Conservation (phyloP, 2,329 filamentous ascomycete species). For the Aspergillus novofumigatus region DNA sequence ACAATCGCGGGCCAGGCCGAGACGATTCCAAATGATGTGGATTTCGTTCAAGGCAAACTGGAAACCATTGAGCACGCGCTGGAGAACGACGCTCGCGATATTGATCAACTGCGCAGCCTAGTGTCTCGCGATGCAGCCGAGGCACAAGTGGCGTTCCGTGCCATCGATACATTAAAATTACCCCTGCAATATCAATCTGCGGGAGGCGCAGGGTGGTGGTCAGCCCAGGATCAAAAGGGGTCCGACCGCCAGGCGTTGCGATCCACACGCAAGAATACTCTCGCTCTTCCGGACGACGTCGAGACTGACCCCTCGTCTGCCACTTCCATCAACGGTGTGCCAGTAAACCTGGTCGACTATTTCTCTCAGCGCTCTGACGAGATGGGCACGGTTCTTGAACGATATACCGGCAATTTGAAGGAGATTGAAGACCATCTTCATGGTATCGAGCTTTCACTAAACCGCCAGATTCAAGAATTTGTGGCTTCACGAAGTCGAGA, state of each 20-base stretch:
- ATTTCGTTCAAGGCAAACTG: slow-evolving; percentile 58
- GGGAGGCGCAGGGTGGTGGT: slow-evolving; percentile 37
- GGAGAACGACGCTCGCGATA: slow-evolving; percentile 59
- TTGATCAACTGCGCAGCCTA: slow-evolving; percentile 53
- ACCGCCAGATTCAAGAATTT: slow-evolving; percentile 58
- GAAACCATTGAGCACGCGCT: slow-evolving; percentile 61
- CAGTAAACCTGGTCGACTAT: slow-evolving; percentile 59
- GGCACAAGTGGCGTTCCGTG: slow-evolving; percentile 67
- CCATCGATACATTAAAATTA: slow-evolving; percentile 69
- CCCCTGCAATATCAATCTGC: slow-evolving; percentile 60
- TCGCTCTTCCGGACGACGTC: slow-evolving; percentile 46
- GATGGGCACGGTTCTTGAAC: slow-evolving; percentile 55
- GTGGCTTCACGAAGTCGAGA: slow-evolving; percentile 39
- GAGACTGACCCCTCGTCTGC: slow-evolving; percentile 36
- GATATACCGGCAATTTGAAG: slow-evolving; percentile 55
- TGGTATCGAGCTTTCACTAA: slow-evolving; percentile 57
- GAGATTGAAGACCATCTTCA: slow-evolving; percentile 65
- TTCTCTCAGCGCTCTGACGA: slow-evolving; percentile 62
- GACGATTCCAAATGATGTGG: slow-evolving; percentile 62
- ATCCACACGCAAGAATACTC: slow-evolving; percentile 40
- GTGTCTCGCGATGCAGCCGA: slow-evolving; percentile 66
- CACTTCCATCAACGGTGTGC: slow-evolving; percentile 48
- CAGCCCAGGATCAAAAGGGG: slow-evolving; percentile 35
- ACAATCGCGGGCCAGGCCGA: slow-evolving; percentile 60
- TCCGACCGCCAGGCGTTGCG: slow-evolving; percentile 36